Evolutionary conservation across 768 basidiomycete genomes (phyloP), one percentile per base, ranked within the genome.

Genomic region (Pleurotus eryngii): DNA sequence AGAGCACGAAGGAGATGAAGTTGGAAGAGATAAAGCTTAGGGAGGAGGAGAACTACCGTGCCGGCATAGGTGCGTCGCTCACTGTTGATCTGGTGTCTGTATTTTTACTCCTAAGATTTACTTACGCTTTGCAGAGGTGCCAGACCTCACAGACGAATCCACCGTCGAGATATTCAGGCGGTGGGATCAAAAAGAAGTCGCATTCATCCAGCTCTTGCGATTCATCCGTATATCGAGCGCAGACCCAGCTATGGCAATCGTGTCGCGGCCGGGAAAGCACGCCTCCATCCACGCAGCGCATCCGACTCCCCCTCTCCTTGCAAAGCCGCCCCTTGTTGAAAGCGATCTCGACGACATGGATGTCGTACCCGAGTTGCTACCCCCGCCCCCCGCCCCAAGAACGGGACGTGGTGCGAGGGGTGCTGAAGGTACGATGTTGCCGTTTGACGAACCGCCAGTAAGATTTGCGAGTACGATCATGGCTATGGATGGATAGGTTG

Each of bases 121-220:
- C 20, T 20, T 20, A 20, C 20, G 20, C 20, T 20, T 20, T 20
- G 48, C 66, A 93, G 92, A 94, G 74, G 78, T 93, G 35, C 81
- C 84, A 5, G 92, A 94, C 70, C 77, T 94, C 24, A 92, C 90
- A 0, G 83, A 93, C 61, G 69, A 74, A n/a, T 68, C 76, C 8
- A 93, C 82, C 14, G 86, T 90, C 39, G 79, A 80, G 26, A 73
- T 92, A 3, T 90, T 92, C 67, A 81, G 88, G 40, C 72, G 74
- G 57, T 94, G 92, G 92, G 89, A 92, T 63, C 85, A 89, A 61
- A 83, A 81, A 58, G 89, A 91, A 63, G 72, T 83, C 3, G 81
- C 87, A 4, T 94, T 81, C 67, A 77, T 88, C 40, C 79, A 88
- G 51, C 76, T 85, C 14, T 75, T 94, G 51, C 86, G 89, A 43